Conservation (phyloP, 352 stramenopile genomes). For the Globisporangium lucens region DNA sequence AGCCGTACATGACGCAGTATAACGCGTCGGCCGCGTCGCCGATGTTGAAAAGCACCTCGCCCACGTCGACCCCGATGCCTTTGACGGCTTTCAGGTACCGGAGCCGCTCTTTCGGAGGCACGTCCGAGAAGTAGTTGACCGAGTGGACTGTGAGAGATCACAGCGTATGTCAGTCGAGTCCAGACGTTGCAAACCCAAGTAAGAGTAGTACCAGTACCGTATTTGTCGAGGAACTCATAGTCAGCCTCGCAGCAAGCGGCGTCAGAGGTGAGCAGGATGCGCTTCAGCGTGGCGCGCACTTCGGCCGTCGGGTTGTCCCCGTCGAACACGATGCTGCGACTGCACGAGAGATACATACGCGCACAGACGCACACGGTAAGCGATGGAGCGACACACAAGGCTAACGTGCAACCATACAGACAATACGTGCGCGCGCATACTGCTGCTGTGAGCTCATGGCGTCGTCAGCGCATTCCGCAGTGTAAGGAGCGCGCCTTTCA, state of each 20-base stretch:
- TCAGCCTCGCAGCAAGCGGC: conserved; percentile 40
- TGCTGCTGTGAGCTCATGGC: neutral
- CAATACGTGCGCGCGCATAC: neutral
- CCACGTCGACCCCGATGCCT: conserved; percentile 58
- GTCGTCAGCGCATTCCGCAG: neutral
- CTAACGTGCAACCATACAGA: too few relatives aligned
- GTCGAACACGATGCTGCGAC: conserved; percentile 10
- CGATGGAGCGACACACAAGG: neutral
- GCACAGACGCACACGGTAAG: neutral
- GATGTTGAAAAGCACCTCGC: conserved; percentile 66
- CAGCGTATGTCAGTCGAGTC: neutral
- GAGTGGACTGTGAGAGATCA: conserved; percentile 34
- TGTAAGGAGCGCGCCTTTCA: neutral
- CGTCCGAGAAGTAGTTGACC: conserved; percentile 64
- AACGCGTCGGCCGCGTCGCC: conserved; percentile 69
- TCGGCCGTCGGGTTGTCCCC: conserved; percentile 36
- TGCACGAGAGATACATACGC: neutral
- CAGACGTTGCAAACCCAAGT: neutral
- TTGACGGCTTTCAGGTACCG: conserved; percentile 62
- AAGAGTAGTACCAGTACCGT: conserved; percentile 26
- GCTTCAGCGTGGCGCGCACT: conserved; percentile 35
- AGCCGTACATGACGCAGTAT: conserved; percentile 76
- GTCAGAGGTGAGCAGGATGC: conserved; percentile 46
- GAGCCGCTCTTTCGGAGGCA: conserved; percentile 47
- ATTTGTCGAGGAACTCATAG: conserved; percentile 69